Percentiles rank a stretch among this genome's conserved stretches.
Conservation (phyloP, 2,329 filamentous ascomycete species). For the Lachnellula occidentalis region DNA sequence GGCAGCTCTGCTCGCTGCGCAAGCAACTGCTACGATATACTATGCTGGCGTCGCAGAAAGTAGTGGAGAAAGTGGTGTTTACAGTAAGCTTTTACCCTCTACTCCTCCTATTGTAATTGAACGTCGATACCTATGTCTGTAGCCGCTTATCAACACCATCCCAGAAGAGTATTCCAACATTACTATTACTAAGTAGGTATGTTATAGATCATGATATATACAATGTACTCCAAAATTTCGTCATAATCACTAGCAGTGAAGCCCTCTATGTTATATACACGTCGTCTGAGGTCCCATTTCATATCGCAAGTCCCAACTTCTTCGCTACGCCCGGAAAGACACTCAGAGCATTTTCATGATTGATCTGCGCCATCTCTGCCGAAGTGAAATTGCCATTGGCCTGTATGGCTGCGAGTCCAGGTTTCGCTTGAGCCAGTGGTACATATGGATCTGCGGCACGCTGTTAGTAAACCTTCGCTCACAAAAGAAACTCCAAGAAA, state of each 20-base stretch:
- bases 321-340: slow-evolving; percentile 19
- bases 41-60: slow-evolving; percentile 45
- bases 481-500: not conserved
- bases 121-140: no score
- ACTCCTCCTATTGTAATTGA: not conserved
- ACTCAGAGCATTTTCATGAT: slow-evolving; percentile 22
- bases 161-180: no score
- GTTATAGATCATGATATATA: no score
- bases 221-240: no score
- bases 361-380: slow-evolving; percentile 19
- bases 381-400: slow-evolving; percentile 21
- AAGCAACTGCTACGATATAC: slow-evolving; percentile 37
- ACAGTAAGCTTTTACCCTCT: slow-evolving; percentile 24
- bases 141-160: no score
- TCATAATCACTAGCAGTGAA: no score
- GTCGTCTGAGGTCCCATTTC: no score
- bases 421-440: slow-evolving; percentile 7
- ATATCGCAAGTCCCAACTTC: slow-evolving; percentile 9
- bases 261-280: no score
- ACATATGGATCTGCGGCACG: slow-evolving; percentile 22
- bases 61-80: slow-evolving; percentile 43
- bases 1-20: slow-evolving; percentile 15
- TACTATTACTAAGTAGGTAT: no score
- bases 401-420: slow-evolving; percentile 8
- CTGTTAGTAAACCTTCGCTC: not conserved